Conservation (phyloP, 2,329 filamentous ascomycete genomes). For the Aspergillus sp. region DNA sequence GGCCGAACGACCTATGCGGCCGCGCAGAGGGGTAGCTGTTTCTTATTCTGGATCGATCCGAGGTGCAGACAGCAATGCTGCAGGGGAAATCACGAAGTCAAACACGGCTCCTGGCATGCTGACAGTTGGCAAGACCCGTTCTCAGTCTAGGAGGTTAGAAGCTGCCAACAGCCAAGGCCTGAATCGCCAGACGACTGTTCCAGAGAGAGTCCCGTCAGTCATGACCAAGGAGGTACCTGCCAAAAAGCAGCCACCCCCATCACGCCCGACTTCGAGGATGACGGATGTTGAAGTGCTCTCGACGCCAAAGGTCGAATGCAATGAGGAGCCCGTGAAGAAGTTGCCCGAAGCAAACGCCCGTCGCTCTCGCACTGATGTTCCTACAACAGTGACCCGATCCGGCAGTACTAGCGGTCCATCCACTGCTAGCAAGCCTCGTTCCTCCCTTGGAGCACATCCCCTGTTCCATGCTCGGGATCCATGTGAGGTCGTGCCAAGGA, state of each 20-base stretch:
- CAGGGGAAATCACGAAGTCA: slow-evolving; percentile 23
- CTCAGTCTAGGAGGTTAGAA: slow-evolving; percentile 34
- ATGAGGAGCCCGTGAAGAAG: neutral
- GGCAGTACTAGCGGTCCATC: slow-evolving; percentile 22
- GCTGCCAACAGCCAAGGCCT: slow-evolving; percentile 19
- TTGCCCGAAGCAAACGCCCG: slow-evolving; percentile 4
- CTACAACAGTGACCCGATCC: slow-evolving; percentile 12
- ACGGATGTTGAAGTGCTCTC: slow-evolving; percentile 5
- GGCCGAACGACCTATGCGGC: slow-evolving; percentile 34
- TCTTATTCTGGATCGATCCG: slow-evolving; percentile 29
- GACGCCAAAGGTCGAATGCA: slow-evolving; percentile 9
- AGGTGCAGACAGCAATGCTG: slow-evolving; percentile 21
- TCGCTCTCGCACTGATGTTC: slow-evolving; percentile 9
- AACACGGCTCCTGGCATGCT: slow-evolving; percentile 26
- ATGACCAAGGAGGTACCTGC: slow-evolving; percentile 13
- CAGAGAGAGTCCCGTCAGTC: slow-evolving; percentile 18
- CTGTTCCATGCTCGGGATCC: slow-evolving; percentile 34
- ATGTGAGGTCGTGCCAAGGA: slow-evolving; percentile 31
- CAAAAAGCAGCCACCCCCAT: neutral
- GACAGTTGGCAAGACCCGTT: slow-evolving; percentile 36
- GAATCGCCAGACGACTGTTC: slow-evolving; percentile 6
- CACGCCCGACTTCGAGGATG: slow-evolving; percentile 1
- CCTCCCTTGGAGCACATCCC: slow-evolving; percentile 29
- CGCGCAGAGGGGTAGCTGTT: slow-evolving; percentile 27
- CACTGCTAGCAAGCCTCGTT: slow-evolving; percentile 23